Percentiles rank a stretch among this genome's conserved stretches.
phyloP scores from a whole-genome alignment of 352 stramenopile genomes.

The Thalassiosira livingstoniorum region DNA sequence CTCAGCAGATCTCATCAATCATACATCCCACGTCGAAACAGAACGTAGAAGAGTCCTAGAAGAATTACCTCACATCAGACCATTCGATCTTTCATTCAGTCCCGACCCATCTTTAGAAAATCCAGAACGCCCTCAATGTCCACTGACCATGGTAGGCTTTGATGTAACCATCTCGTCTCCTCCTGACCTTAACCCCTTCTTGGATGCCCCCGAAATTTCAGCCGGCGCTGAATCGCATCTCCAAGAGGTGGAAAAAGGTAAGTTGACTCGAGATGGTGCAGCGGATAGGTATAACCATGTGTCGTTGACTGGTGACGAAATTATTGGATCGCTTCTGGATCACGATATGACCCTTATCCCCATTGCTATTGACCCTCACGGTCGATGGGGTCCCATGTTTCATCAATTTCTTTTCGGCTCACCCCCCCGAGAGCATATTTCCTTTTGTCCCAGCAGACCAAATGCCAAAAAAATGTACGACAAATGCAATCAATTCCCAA shows the following conservation, averaged over 20 bases:
- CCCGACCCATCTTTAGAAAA: background rate
- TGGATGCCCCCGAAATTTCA: background rate
- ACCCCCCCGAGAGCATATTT: too few species aligned
- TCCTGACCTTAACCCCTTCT: background rate
- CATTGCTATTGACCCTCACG: slow-evolving; percentile 4
- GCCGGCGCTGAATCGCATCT: slow-evolving; percentile 17
- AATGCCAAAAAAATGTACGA: too few species aligned
- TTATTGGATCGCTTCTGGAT: slow-evolving; percentile 11
- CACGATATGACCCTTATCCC: slow-evolving; percentile 2
- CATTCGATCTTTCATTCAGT: slow-evolving; percentile 4
- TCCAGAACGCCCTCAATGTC: background rate
- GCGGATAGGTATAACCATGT: background rate
- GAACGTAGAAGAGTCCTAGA: background rate
- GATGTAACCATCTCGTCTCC: background rate
- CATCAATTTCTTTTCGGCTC: too few species aligned
- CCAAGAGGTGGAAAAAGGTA: background rate
- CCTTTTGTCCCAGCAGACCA: too few species aligned
- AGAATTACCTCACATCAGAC: background rate
- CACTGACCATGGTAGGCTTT: too few species aligned
- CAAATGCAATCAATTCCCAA: too few species aligned
- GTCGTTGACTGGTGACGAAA: background rate
- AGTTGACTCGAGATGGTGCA: background rate
- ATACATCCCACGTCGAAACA: background rate
- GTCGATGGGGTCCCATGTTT: too few species aligned
- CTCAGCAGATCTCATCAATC: background rate